These are phyloP conservation scores for Pyricularia sp. DNA, from an alignment of 2,329 filamentous ascomycete genomes.

Conservation along the genomic window DNA sequence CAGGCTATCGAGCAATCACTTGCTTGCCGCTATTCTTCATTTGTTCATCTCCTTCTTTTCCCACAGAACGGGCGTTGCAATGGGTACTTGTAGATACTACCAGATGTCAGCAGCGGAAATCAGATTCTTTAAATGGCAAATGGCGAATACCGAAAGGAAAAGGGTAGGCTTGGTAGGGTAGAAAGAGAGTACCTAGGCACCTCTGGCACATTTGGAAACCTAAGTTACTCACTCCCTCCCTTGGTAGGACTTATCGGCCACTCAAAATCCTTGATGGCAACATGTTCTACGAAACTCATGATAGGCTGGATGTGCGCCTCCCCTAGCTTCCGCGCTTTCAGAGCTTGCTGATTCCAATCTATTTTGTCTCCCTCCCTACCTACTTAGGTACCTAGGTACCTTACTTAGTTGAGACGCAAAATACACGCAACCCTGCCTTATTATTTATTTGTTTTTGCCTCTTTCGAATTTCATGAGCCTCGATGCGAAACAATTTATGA, in stretches of 20 bases:
- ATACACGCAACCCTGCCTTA: neutral
- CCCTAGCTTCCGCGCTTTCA: neutral
- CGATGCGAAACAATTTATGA: neutral
- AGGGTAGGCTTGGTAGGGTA: too few species aligned
- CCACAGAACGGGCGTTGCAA: too few species aligned
- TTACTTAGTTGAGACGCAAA: neutral
- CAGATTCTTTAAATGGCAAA: too few species aligned
- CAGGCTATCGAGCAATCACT: neutral
- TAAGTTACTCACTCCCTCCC: too few species aligned
- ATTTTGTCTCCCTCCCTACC: too few species aligned
- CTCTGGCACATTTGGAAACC: too few species aligned
- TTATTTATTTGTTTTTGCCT: neutral
- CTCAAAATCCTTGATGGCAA: neutral
- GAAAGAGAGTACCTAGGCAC: too few species aligned
- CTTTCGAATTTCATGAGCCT: neutral
- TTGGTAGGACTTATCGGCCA: neutral
- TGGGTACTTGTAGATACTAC: too few species aligned
- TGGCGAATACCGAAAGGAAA: too few species aligned
- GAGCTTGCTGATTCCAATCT: neutral
- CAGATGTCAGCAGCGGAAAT: too few species aligned
- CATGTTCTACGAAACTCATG: neutral
- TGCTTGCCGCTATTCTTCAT: neutral
- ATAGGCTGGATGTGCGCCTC: neutral
- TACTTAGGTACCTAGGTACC: neutral
- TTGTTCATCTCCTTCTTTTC: too few species aligned